phyloP scores from a whole-genome alignment of 345 rosid species.

The Eucalyptus sp. region DNA sequence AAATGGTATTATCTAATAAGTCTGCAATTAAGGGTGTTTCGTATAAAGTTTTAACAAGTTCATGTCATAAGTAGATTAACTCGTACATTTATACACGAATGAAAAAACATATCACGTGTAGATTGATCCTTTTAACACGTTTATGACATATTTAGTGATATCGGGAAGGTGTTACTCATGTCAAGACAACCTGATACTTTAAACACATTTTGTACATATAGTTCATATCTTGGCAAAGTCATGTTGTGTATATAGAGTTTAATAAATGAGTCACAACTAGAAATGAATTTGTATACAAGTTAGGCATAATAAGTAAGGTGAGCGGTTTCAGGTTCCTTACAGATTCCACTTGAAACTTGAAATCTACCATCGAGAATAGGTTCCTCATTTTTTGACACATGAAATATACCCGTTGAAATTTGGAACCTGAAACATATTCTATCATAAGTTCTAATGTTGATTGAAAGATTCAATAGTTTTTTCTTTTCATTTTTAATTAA shows the following conservation, averaged over 20 bases:
- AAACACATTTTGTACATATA: background rate
- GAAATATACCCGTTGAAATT: no score
- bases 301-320: no score
- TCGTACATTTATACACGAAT: background rate
- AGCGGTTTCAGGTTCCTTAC: no score
- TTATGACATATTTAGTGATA: background rate
- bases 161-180: background rate
- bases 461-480: no score
- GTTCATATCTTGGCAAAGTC: background rate
- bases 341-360: no score
- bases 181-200: background rate
- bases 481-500: no score
- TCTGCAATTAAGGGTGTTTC: background rate
- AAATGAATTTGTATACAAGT: background rate
- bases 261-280: background rate
- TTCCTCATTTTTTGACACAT: no score
- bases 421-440: rapidly evolving
- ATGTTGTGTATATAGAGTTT: background rate
- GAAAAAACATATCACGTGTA: no score
- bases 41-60: background rate
- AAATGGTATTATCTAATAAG: background rate
- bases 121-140: background rate
- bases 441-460: no score
- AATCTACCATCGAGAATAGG: rapidly evolving
- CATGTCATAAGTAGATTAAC: background rate